Evolutionary conservation across 2,329 filamentous ascomycete genomes (phyloP).

Genomic region (Clarireedia monteithiana): DNA sequence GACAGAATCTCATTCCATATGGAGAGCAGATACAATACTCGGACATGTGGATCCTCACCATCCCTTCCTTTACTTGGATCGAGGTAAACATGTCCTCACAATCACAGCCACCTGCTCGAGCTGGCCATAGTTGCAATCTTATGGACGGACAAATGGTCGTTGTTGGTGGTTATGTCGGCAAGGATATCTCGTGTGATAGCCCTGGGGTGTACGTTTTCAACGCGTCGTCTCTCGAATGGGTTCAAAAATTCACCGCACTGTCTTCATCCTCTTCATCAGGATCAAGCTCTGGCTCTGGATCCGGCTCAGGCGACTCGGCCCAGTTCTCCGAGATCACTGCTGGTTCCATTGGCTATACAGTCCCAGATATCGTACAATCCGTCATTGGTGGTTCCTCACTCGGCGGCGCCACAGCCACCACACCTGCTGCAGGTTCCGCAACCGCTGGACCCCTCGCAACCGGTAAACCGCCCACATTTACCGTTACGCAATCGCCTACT

Average conservation of each 20-base stretch:
- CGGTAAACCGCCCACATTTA: slow-evolving; percentile 62
- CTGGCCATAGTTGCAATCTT: slow-evolving; percentile 61
- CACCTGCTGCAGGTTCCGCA: slow-evolving; percentile 52
- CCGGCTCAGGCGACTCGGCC: slow-evolving; percentile 2
- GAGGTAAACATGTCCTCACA: slow-evolving; percentile 48
- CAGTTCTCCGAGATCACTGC: slow-evolving; percentile 37
- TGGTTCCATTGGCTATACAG: slow-evolving; percentile 56
- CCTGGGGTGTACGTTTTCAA: slow-evolving; percentile 70
- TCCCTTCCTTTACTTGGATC: slow-evolving; percentile 69
- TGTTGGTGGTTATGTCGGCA: slow-evolving; percentile 60
- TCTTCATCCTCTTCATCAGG: slow-evolving; percentile 38
- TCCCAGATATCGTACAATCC: slow-evolving; percentile 54
- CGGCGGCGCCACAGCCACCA: slow-evolving; percentile 59
- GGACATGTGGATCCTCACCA: slow-evolving; percentile 67
- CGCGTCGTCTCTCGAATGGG: slow-evolving; percentile 56
- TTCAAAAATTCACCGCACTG: slow-evolving; percentile 51
- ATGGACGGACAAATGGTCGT: slow-evolving; percentile 66
- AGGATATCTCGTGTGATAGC: slow-evolving; percentile 53
- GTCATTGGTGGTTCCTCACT: slow-evolving; percentile 52
- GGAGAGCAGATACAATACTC: slow-evolving; percentile 52
- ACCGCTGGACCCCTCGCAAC: slow-evolving; percentile 65
- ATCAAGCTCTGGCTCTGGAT: slow-evolving; percentile 18
- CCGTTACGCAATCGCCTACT: slow-evolving; percentile 48
- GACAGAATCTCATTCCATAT: slow-evolving; percentile 62
- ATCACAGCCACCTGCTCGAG: slow-evolving; percentile 50